Evolutionary conservation across 1,139 yeast species (phyloP).

Genomic region (Lodderomyces pseudojiufengensis): DNA sequence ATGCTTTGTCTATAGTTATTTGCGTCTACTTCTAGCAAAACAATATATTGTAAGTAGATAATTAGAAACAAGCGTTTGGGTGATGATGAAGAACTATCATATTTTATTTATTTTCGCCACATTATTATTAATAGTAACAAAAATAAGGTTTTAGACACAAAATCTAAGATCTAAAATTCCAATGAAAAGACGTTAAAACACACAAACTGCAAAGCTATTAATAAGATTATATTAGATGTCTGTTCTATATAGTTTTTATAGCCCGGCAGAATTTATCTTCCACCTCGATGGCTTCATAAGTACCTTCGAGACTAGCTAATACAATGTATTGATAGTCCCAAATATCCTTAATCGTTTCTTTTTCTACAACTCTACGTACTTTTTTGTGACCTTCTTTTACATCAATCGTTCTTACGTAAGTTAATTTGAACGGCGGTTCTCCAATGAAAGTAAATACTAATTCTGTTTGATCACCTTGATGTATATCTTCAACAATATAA

Average conservation of each 20-base stretch:
- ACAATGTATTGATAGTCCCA: slow-evolving; percentile 65
- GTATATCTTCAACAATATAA: slow-evolving; percentile 69
- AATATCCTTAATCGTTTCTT: slow-evolving; percentile 69
- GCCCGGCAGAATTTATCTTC: slow-evolving; percentile 78
- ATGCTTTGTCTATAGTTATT: no score
- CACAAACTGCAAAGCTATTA: no score
- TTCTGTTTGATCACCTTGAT: slow-evolving; percentile 85
- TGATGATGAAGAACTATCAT: no score
- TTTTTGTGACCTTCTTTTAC: slow-evolving; percentile 19
- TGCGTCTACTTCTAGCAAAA: no score
- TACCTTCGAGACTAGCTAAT: slow-evolving; percentile 82
- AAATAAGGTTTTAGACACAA: no score
- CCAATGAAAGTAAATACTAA: slow-evolving; percentile 66
- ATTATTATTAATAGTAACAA: no score
- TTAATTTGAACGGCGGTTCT: slow-evolving; percentile 66
- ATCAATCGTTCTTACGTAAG: slow-evolving; percentile 51
- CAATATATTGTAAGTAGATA: no score
- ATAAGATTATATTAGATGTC: no score
- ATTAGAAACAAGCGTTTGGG: no score
- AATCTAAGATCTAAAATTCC: no score
- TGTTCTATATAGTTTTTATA: slow-evolving; percentile 19
- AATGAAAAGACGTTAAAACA: no score
- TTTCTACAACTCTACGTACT: slow-evolving; percentile 55
- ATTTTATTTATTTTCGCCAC: no score
- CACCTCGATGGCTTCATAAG: slow-evolving; percentile 86